These are phyloP conservation scores for Mentha longifolia DNA, from an alignment of 257 asterid species.

Conservation along the genomic window DNA sequence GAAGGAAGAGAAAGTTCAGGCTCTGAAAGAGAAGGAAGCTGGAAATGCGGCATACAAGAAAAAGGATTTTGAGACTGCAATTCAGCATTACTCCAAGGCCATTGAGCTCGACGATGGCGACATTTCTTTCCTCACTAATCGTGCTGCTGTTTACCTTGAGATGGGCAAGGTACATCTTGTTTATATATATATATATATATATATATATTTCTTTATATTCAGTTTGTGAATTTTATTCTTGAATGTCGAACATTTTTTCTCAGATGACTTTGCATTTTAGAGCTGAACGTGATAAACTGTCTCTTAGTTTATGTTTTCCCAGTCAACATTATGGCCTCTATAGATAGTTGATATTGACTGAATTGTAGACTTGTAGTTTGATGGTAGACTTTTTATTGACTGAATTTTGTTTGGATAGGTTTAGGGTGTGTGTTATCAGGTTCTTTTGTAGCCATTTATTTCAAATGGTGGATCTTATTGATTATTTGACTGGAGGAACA, in stretches of 20 bases:
- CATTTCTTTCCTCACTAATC: conserved; percentile 82
- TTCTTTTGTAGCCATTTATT: background rate
- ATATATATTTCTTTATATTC: too few relatives aligned
- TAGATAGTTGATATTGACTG: background rate
- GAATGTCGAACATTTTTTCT: background rate
- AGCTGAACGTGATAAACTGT: background rate
- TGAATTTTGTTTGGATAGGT: background rate
- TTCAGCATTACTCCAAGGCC: conserved; percentile 75
- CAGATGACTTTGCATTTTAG: too few relatives aligned
- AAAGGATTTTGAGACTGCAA: conserved; percentile 89
- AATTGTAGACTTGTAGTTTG: background rate
- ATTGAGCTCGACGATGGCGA: conserved; percentile 77
- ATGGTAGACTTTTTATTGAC: background rate
- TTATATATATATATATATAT: too few relatives aligned
- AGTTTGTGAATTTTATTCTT: background rate
- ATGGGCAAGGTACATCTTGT: conserved; percentile 80
- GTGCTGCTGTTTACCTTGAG: conserved; percentile 96
- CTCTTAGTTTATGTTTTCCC: background rate
- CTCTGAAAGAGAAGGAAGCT: conserved; percentile 82
- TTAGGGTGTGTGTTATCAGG: background rate
- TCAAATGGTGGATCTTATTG: background rate
- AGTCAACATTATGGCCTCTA: background rate
- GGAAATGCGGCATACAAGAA: conserved; percentile 91
- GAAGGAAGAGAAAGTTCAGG: conserved; percentile 57
- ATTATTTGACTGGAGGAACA: background rate